phyloP scores from a whole-genome alignment of 345 rosid genomes.

The Dovyalis caffra region DNA sequence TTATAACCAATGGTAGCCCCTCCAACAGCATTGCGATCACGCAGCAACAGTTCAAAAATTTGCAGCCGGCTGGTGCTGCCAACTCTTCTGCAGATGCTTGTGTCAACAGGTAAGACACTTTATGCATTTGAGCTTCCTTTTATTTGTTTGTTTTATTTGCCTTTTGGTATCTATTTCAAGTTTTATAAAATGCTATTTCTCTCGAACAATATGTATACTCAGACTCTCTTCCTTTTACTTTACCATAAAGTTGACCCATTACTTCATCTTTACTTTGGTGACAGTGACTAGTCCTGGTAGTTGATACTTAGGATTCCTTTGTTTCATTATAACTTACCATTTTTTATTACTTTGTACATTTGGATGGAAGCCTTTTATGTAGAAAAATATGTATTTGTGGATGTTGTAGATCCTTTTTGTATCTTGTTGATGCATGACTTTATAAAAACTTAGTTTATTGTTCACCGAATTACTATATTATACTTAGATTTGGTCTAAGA shows the following conservation, averaged over 20 bases:
- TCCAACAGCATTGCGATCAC: constrained; percentile 30
- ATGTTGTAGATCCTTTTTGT: background rate
- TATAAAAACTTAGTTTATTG: background rate
- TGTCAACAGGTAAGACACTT: constrained; percentile 19
- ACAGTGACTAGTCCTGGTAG: constrained; percentile 16
- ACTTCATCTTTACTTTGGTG: constrained; percentile 32
- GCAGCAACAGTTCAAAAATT: constrained; percentile 34
- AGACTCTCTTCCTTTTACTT: constrained; percentile 19
- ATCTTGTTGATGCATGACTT: background rate
- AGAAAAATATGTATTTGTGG: background rate
- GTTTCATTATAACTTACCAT: background rate
- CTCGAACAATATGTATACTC: constrained; percentile 13
- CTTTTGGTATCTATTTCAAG: background rate
- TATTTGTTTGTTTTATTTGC: background rate
- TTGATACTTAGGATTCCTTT: constrained; percentile 27
- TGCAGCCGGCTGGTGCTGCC: constrained; percentile 26
- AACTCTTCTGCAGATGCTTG: constrained; percentile 34
- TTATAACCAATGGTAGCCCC: constrained; percentile 27
- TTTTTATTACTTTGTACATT: background rate
- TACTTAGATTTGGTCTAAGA: background rate
- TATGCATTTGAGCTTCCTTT: background rate
- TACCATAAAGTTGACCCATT: constrained; percentile 26
- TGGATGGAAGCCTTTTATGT: background rate
- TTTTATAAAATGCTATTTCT: constrained; percentile 13
- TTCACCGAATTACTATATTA: background rate